Evolutionary conservation across 2,329 filamentous ascomycete species (phyloP).

Genomic region (Malbranchea cinnamomea): DNA sequence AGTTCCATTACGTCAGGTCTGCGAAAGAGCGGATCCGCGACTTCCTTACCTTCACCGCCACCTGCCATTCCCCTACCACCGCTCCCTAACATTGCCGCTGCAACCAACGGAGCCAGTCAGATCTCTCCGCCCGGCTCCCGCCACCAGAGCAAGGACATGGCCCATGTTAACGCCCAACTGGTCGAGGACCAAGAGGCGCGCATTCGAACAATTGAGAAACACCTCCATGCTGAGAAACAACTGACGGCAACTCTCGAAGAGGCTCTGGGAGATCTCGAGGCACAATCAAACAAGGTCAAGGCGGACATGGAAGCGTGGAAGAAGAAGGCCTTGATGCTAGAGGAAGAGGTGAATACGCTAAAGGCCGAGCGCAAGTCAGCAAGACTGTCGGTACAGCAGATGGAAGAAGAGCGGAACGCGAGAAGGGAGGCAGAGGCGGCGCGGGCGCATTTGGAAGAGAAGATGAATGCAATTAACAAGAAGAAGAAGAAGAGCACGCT

Average conservation of each 20-base stretch:
- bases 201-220: slow-evolving; percentile 92
- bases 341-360: slow-evolving; percentile 43
- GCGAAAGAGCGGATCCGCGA: slow-evolving; percentile 70
- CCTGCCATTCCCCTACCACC: slow-evolving; percentile 93
- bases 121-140: slow-evolving; percentile 47
- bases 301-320: slow-evolving; percentile 80
- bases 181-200: slow-evolving; percentile 92
- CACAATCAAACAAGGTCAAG: slow-evolving; percentile 82
- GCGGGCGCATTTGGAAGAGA: slow-evolving; percentile 75
- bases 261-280: slow-evolving; percentile 84
- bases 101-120: slow-evolving; percentile 39
- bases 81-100: slow-evolving; percentile 49
- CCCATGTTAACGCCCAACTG: slow-evolving; percentile 62
- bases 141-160: slow-evolving; percentile 68
- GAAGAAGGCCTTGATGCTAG: slow-evolving; percentile 65
- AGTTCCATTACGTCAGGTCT: slow-evolving; percentile 52
- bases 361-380: slow-evolving; percentile 44
- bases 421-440: slow-evolving; percentile 80
- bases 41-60: slow-evolving; percentile 79
- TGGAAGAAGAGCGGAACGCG: slow-evolving; percentile 93
- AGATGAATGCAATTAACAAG: slow-evolving; percentile 82
- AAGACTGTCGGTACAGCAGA: slow-evolving; percentile 61
- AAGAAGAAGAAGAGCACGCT: slow-evolving; percentile 91
- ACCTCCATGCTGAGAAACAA: slow-evolving; percentile 89
- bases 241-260: slow-evolving; percentile 91